Evolutionary conservation across 768 basidiomycete genomes (phyloP).

Genomic region (Megacollybia marginata): DNA sequence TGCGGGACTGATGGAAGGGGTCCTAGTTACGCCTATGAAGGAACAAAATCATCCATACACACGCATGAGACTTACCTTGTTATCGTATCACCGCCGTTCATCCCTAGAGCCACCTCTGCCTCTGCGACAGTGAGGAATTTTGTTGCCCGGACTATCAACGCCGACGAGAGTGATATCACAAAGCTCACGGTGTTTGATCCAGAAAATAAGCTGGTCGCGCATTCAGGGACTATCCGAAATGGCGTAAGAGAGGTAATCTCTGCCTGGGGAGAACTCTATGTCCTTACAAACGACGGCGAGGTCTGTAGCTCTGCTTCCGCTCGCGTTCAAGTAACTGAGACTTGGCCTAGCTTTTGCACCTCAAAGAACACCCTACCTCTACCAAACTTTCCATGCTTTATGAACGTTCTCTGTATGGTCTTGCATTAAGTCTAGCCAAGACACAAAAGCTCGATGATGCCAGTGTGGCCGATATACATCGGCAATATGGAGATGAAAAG

Average conservation of each 20-base stretch:
- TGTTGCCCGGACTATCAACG: slow-evolving; percentile 42
- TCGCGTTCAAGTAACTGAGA: background rate
- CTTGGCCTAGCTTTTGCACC: slow-evolving; percentile 44
- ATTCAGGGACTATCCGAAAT: slow-evolving; percentile 70
- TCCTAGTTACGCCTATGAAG: slow-evolving; percentile 88
- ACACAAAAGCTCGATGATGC: slow-evolving; percentile 67
- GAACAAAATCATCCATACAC: slow-evolving; percentile 74
- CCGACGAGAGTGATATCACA: slow-evolving; percentile 53
- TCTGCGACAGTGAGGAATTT: slow-evolving; percentile 74
- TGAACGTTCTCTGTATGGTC: slow-evolving; percentile 63
- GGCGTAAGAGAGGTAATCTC: slow-evolving; percentile 82
- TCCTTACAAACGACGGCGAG: slow-evolving; percentile 72
- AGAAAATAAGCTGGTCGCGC: slow-evolving; percentile 87
- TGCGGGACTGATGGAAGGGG: slow-evolving; percentile 79
- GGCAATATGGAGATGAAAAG: slow-evolving; percentile 85
- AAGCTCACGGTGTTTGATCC: slow-evolving; percentile 86
- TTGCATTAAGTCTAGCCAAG: slow-evolving; percentile 79
- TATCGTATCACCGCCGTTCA: slow-evolving; percentile 82
- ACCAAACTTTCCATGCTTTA: slow-evolving; percentile 86
- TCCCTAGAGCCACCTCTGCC: slow-evolving; percentile 54
- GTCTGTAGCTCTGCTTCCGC: slow-evolving; percentile 30
- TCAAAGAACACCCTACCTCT: slow-evolving; percentile 74
- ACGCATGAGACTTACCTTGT: slow-evolving; percentile 80
- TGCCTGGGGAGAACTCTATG: slow-evolving; percentile 74
- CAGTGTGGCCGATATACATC: slow-evolving; percentile 82